phyloP scores from a whole-genome alignment of 2,329 filamentous ascomycete species.

The Elsinoe necatrix region DNA sequence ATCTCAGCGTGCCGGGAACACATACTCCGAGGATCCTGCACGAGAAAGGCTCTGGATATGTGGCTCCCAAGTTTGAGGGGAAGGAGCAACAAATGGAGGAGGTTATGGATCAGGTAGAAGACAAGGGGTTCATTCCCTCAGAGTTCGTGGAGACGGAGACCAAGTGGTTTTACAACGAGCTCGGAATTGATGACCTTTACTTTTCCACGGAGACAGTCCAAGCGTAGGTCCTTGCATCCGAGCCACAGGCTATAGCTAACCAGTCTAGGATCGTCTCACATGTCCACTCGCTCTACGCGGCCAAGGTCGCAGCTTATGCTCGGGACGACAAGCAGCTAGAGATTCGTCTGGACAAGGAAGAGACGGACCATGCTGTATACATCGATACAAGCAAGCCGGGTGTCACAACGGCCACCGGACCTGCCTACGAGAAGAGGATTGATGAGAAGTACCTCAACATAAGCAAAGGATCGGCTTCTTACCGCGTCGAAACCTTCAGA shows the following conservation, averaged over 20 bases:
- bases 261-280: slow-evolving; percentile 64
- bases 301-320: slow-evolving; percentile 88
- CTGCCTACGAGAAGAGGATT: slow-evolving; percentile 87
- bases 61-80: slow-evolving; percentile 87
- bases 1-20: slow-evolving; percentile 62
- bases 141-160: slow-evolving; percentile 78
- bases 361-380: slow-evolving; percentile 89
- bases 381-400: slow-evolving; percentile 95
- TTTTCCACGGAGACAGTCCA: slow-evolving; percentile 83
- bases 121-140: slow-evolving; percentile 77
- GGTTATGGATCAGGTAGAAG: slow-evolving; percentile 73
- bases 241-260: slow-evolving; percentile 19
- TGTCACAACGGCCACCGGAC: slow-evolving; percentile 63
- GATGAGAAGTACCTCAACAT: slow-evolving; percentile 92
- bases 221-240: slow-evolving; percentile 39
- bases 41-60: slow-evolving; percentile 86
- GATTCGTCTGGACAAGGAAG: slow-evolving; percentile 93
- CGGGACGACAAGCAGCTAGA: slow-evolving; percentile 90
- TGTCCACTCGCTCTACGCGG: slow-evolving; percentile 92
- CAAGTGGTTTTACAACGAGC: slow-evolving; percentile 93
- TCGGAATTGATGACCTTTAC: slow-evolving; percentile 98
- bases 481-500: slow-evolving; percentile 95
- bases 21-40: slow-evolving; percentile 62
- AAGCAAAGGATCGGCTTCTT: slow-evolving; percentile 60
- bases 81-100: slow-evolving; percentile 84